Evolutionary conservation across 495 filamentous ascomycete genomes (phyloP), one percentile per base, ranked within the genome.

Genomic region (Chaetomium tenue): DNA sequence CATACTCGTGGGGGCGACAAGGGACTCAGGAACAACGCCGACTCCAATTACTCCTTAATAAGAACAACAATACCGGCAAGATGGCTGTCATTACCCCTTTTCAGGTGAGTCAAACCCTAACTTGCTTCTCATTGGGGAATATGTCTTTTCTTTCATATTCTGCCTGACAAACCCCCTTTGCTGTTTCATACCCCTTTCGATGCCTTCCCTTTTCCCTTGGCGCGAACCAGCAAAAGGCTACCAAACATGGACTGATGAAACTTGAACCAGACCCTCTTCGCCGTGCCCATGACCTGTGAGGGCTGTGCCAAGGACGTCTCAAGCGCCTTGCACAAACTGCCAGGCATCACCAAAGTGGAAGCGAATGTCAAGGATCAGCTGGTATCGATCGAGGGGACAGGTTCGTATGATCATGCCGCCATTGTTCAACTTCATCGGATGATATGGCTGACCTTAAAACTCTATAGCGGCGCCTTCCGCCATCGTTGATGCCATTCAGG

Each of bases 221-320:
- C 55, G 12, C 33, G 25, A 13, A 23, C 47, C 20, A 60, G 23
- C 11, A 57, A 2, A 39, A 48, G 22, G n/a, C 16, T 5, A n/a
- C 13, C 13, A 37, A 39, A 61, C 23, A 6, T 48, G 52, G 30
- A 39, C 55, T 68, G 60, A 68, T 61, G 56, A 54, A 67, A 67
- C 61, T 40, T 66, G 64, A 70, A 70, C 67, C 69, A 97, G 90
- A 96, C 92, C 47, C 88, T 92, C 64, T 97, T 98, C 72, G 91
- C 93, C 64, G 94, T 98, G 74, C 93, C 91, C 26, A 89, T 98
- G 83, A 89, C 85, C 75, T 98, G 94, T 76, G 88, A 95, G 48
- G 75, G 80, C 70, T 98, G 94, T 77, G 86, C 94, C 69, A 88
- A 91, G 67, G 88, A 92, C 67, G 83, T 98, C 65, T 92, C 92